A percentile compares a stretch with the other conserved stretches of the same genome.
These are phyloP conservation scores for Solanum rostratum DNA, from an alignment of 257 asterid genomes.

Conservation along the genomic window DNA sequence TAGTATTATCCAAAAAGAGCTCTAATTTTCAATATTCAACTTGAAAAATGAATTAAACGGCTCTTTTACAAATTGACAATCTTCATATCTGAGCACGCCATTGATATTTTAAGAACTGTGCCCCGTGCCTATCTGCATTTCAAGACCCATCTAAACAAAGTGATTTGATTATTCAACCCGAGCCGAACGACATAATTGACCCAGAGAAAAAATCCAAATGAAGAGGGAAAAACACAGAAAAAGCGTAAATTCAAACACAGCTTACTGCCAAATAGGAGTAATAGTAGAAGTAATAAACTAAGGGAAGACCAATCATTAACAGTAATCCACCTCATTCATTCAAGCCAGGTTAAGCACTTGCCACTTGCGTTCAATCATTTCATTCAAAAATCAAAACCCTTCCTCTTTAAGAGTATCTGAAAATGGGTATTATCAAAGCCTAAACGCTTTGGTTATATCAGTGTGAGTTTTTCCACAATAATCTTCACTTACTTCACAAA, in stretches of 20 bases:
- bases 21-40: no score
- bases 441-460: neutral
- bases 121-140: neutral
- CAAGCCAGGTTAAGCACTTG: neutral
- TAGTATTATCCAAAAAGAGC: no score
- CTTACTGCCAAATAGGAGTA: neutral
- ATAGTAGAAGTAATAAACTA: no score
- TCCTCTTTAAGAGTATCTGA: neutral
- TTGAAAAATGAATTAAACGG: no score
- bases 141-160: neutral
- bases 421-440: neutral
- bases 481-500: no score
- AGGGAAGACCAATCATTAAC: neutral
- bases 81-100: neutral
- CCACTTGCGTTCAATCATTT: neutral
- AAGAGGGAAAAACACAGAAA: neutral
- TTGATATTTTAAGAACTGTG: neutral
- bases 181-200: neutral
- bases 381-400: neutral
- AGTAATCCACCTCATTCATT: neutral
- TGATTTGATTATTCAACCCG: neutral
- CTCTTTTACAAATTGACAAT: neutral
- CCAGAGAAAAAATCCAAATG: neutral
- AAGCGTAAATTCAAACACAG: neutral
- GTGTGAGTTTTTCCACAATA: neutral